phyloP scores from a whole-genome alignment of 768 basidiomycete genomes.

The Podaxis pistillaris region DNA sequence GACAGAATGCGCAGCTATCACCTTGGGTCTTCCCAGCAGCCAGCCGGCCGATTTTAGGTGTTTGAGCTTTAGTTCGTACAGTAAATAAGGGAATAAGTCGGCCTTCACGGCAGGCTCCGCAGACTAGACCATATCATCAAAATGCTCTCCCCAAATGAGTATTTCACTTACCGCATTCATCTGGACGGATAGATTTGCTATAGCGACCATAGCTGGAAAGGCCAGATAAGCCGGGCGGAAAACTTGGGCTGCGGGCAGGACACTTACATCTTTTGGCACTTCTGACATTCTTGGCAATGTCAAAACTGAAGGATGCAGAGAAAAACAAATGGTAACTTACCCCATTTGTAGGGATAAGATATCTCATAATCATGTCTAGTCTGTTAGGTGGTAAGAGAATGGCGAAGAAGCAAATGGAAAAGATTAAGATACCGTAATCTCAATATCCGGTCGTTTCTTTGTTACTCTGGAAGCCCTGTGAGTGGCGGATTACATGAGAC shows the following conservation, averaged over 20 bases:
- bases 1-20: constrained; percentile 18
- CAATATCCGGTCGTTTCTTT: constrained; percentile 63
- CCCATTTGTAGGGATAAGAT: constrained; percentile 69
- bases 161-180: constrained; percentile 55
- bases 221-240: constrained; percentile 1
- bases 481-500: not conserved
- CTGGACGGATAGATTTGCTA: constrained; percentile 68
- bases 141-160: not conserved
- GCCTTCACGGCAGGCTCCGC: constrained; percentile 64
- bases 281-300: constrained; percentile 51
- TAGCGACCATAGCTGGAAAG: constrained; percentile 66
- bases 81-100: constrained; percentile 56
- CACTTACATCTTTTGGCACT: constrained; percentile 61
- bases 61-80: constrained; percentile 27
- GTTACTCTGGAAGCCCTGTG: constrained; percentile 72
- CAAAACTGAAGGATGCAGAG: constrained; percentile 8
- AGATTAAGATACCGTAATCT: constrained; percentile 53
- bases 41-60: constrained; percentile 38
- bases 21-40: constrained; percentile 47
- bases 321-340: constrained; percentile 37
- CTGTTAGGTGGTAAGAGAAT: constrained; percentile 30
- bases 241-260: not conserved
- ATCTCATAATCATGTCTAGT: constrained; percentile 77
- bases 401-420: not conserved
- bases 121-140: constrained; percentile 41